Conservation (phyloP, 2,329 filamentous ascomycete species). For the Acrocalymma vagum region DNA sequence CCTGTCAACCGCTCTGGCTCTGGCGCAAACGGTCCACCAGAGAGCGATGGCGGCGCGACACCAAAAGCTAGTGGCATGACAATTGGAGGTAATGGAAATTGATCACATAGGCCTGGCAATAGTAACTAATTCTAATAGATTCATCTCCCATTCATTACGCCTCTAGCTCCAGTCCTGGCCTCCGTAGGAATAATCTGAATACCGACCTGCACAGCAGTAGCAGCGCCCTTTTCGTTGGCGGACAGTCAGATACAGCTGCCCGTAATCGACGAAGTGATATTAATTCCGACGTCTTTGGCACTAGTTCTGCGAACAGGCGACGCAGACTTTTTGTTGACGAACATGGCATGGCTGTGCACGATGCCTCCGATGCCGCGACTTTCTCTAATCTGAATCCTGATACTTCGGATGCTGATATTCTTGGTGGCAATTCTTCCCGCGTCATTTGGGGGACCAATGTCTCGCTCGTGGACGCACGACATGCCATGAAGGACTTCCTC, state of each 20-base stretch:
- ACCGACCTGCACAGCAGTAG: constrained; percentile 82
- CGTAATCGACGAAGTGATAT: constrained; percentile 83
- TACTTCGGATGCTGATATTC: constrained; percentile 88
- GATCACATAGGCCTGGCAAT: neutral
- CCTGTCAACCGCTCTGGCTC: constrained; percentile 57
- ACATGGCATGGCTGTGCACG: constrained; percentile 66
- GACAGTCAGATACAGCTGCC: constrained; percentile 61
- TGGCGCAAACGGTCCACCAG: constrained; percentile 50
- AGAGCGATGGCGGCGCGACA: constrained; percentile 71
- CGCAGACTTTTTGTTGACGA: constrained; percentile 71
- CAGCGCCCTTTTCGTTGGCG: constrained; percentile 84
- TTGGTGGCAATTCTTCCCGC: constrained; percentile 82
- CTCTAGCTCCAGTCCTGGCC: constrained; percentile 86
- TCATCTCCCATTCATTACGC: constrained; percentile 94
- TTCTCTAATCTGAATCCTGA: constrained; percentile 78
- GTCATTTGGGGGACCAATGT: constrained; percentile 98
- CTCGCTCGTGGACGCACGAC: constrained; percentile 88
- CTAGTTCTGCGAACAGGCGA: constrained; percentile 56
- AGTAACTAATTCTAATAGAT: constrained; percentile 61
- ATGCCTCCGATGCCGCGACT: constrained; percentile 65
- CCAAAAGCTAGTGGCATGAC: constrained; percentile 71
- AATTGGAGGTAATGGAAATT: constrained; percentile 66
- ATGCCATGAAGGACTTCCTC: constrained; percentile 89
- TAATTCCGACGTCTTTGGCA: constrained; percentile 72
- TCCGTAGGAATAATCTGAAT: constrained; percentile 64